Base-by-base conservation (phyloP, 257 asterid genomes). In the Rauvolfia tetraphylla region DNA sequence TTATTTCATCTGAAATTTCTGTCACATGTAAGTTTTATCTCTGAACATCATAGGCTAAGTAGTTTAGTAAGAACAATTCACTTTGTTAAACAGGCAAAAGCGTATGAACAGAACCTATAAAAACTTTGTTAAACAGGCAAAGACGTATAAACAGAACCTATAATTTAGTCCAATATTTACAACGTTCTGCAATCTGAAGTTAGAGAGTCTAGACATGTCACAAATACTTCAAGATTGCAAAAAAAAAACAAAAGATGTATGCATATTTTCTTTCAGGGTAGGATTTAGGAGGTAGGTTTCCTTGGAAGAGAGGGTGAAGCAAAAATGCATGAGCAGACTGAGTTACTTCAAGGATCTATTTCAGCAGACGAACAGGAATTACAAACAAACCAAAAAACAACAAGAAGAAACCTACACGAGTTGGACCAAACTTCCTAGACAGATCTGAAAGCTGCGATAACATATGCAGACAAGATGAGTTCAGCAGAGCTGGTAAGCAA, bases 401-500 rank as follows among this genome's bases (percentile, higher is more conserved):
- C 4, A 41, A 18, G 57, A 83, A 80, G 36, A 78, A 76, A 78
- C 87, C 48, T 86, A 92, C 98, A 87, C 81, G 89, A 56, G 87
- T 85, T 42, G 84, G 79, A 34, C 78, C 80, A 49, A 83, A 75
- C 79, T 80, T 79, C 72, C 71, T 72, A 65, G 90, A 84, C 53
- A 95, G 86, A 79, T 86, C 85, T 75, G 92, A 86, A 80, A 95
- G 93, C 57, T 77, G 36, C 62, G 85, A 84, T 76, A 87, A 65
- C 73, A 78, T 87, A 83, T 95, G 98, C 72, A 95, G 97, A 81
- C 93, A 89, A 61, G 93, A 84, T 18, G 98, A 87, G 83, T 87
- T 95, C 70, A 92, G 87, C 73, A 95, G 74, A 44, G 95, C 92
- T 23, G 96, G 95, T 83, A 95, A 81, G 86, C 97, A 87, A 74